Conservation (phyloP, 192 early-diverging fungal genomes). For the Coemansia umbellata region DNA sequence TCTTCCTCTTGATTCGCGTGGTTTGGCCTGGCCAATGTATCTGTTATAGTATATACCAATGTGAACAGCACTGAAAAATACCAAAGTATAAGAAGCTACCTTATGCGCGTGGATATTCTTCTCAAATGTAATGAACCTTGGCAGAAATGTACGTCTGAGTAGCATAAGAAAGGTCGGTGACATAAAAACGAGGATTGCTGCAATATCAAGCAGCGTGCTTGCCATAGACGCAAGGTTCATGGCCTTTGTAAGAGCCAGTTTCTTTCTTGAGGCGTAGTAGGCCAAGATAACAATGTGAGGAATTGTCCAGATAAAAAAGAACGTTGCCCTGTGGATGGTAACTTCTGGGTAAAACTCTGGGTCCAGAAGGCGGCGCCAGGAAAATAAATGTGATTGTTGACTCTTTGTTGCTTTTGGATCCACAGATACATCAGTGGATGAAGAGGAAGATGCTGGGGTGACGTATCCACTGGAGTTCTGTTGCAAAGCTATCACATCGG, state of each 20-base stretch:
- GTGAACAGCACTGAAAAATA: constrained; percentile 63
- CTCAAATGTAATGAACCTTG: constrained; percentile 62
- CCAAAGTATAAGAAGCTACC: constrained; percentile 62
- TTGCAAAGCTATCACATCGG: neutral
- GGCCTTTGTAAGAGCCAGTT: constrained; percentile 5
- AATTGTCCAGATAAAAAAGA: constrained; percentile 38
- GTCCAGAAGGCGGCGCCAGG: constrained; percentile 4
- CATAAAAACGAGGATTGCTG: constrained; percentile 76
- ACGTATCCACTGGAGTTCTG: neutral
- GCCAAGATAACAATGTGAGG: constrained; percentile 33
- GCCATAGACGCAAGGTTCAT: constrained; percentile 26
- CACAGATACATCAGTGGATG: neutral
- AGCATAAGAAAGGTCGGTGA: constrained; percentile 67
- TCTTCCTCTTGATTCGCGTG: constrained; percentile 8
- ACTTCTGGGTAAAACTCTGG: constrained; percentile 36
- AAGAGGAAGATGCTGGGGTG: neutral
- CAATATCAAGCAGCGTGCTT: constrained; percentile 52
- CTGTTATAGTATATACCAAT: constrained; percentile 38
- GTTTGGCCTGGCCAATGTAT: constrained; percentile 16
- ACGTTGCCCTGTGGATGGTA: constrained; percentile 24
- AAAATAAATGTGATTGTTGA: neutral
- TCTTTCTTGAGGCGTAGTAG: constrained; percentile 4
- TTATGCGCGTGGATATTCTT: constrained; percentile 75
- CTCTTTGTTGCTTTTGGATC: neutral
- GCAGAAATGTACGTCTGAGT: constrained; percentile 57